Evolutionary conservation across 2,329 filamentous ascomycete species (phyloP).

Genomic region (Scedosporium dehoogii): DNA sequence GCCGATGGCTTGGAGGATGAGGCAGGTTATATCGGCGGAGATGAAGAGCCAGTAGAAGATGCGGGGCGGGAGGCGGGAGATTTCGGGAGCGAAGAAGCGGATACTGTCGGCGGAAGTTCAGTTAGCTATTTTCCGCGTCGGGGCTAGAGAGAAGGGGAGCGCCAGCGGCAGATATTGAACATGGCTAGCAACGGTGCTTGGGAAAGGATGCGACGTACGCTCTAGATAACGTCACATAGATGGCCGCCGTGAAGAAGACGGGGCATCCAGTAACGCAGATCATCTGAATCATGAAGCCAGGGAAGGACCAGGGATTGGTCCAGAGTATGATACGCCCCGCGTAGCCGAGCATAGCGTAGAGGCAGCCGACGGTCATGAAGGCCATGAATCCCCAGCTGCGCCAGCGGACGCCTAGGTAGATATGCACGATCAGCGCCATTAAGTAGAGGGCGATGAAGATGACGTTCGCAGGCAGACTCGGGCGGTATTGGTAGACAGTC

Average conservation of each 20-base stretch:
- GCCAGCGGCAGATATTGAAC: not conserved
- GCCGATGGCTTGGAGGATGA: slow-evolving; percentile 46
- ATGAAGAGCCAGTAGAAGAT: slow-evolving; percentile 39
- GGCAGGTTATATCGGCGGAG: slow-evolving; percentile 45
- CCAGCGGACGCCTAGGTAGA: slow-evolving; percentile 33
- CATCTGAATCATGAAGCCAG: slow-evolving; percentile 55
- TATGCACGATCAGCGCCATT: slow-evolving; percentile 33
- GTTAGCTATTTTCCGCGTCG: slow-evolving; percentile 14
- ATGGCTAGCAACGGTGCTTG: not conserved
- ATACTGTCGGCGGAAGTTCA: slow-evolving; percentile 14
- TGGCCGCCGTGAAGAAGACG: slow-evolving; percentile 41
- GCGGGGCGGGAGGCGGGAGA: slow-evolving; percentile 32
- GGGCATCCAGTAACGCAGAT: slow-evolving; percentile 30
- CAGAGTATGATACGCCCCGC: slow-evolving; percentile 47
- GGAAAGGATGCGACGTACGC: slow-evolving; percentile 11
- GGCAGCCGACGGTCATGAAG: slow-evolving; percentile 45
- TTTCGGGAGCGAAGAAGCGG: slow-evolving; percentile 16
- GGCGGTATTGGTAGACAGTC: slow-evolving; percentile 41
- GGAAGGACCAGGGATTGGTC: slow-evolving; percentile 46
- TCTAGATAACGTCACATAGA: slow-evolving; percentile 52
- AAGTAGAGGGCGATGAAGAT: slow-evolving; percentile 41
- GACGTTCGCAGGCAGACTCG: slow-evolving; percentile 42
- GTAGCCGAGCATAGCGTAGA: slow-evolving; percentile 54
- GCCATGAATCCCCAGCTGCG: slow-evolving; percentile 36
- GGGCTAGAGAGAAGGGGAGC: not conserved